These are phyloP conservation scores for Cordyceps javanica DNA, from an alignment of 2,329 filamentous ascomycete genomes.

Conservation along the genomic window DNA sequence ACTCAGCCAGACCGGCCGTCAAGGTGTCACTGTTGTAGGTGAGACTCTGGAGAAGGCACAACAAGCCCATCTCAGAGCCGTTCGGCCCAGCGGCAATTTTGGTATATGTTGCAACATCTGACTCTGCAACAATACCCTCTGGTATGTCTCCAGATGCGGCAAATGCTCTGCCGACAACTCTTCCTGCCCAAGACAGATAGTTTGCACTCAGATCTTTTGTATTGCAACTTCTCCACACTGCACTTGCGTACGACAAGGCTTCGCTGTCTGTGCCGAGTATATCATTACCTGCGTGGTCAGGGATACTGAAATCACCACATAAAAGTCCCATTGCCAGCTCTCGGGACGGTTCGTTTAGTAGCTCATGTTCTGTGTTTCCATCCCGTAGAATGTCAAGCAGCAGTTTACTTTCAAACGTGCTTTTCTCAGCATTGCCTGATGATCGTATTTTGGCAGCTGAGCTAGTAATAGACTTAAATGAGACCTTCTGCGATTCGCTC, in stretches of 20 bases:
- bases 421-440: slow-evolving; percentile 62
- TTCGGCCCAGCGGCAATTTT: slow-evolving; percentile 40
- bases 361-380: slow-evolving; percentile 50
- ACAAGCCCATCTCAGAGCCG: slow-evolving; percentile 56
- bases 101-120: slow-evolving; percentile 44
- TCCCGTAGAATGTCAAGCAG: slow-evolving; percentile 77
- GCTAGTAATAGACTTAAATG: slow-evolving; percentile 61
- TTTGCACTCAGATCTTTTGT: slow-evolving; percentile 55
- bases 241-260: slow-evolving; percentile 55
- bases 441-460: slow-evolving; percentile 62
- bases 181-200: slow-evolving; percentile 80
- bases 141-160: slow-evolving; percentile 66
- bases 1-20: slow-evolving; percentile 55
- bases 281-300: slow-evolving; percentile 43
- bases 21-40: slow-evolving; percentile 51
- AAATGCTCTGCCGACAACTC: slow-evolving; percentile 78
- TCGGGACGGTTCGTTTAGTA: slow-evolving; percentile 66
- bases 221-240: slow-evolving; percentile 71
- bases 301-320: slow-evolving; percentile 65
- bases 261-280: slow-evolving; percentile 62
- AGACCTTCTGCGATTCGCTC: slow-evolving; percentile 41
- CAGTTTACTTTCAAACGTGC: slow-evolving; percentile 71
- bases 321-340: slow-evolving; percentile 66
- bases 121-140: slow-evolving; percentile 54
- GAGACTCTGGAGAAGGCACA: slow-evolving; percentile 56